phyloP scores from a whole-genome alignment of 2,329 filamentous ascomycete genomes.

The Trichoderma sp. region DNA sequence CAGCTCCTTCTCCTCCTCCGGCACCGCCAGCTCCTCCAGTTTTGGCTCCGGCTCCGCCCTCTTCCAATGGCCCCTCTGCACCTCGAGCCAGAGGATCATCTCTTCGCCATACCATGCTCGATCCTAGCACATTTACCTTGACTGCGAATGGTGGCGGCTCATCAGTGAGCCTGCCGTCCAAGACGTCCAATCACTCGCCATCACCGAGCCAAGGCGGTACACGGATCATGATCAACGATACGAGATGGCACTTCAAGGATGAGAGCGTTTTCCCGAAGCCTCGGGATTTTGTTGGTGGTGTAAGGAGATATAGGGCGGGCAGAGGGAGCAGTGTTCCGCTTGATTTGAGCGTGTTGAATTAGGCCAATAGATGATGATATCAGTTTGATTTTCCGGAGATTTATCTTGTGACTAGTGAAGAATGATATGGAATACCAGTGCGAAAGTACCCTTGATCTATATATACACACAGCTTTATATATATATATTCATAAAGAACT shows the following conservation, averaged over 20 bases:
- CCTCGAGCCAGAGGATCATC: constrained; percentile 46
- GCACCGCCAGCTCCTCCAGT: constrained; percentile 24
- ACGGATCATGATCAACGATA: constrained; percentile 68
- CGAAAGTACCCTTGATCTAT: neutral
- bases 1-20: constrained; percentile 37
- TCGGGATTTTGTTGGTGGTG: constrained; percentile 72
- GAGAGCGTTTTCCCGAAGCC: constrained; percentile 84
- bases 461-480: neutral
- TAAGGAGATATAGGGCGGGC: constrained; percentile 83
- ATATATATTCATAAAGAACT: neutral
- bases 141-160: constrained; percentile 61
- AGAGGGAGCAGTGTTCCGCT: constrained; percentile 92
- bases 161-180: constrained; percentile 48
- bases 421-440: neutral
- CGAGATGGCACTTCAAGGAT: constrained; percentile 82
- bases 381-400: constrained; percentile 5
- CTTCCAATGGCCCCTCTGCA: constrained; percentile 33
- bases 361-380: constrained; percentile 11
- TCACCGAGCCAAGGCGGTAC: constrained; percentile 31
- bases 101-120: constrained; percentile 64
- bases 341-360: constrained; percentile 62
- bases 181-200: constrained; percentile 36
- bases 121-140: constrained; percentile 76
- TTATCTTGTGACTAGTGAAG: neutral
- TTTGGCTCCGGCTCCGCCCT: constrained; percentile 22